These are phyloP conservation scores for Epichloe amarillans DNA, from an alignment of 2,329 filamentous ascomycete species.

Conservation along the genomic window DNA sequence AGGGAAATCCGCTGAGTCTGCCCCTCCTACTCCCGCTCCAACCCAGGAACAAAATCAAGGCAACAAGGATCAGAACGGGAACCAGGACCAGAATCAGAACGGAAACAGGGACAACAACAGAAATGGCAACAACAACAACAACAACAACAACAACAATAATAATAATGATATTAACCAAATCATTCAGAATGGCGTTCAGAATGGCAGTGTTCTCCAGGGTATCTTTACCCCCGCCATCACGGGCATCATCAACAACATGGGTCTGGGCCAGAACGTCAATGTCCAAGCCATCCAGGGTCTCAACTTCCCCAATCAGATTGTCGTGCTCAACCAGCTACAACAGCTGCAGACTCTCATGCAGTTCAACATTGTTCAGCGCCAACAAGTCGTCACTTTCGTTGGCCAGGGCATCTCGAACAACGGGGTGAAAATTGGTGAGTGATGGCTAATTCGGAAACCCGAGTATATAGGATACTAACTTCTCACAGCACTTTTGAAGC, in stretches of 20 bases:
- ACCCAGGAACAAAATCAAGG: background rate
- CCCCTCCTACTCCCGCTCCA: background rate
- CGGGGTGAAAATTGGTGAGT: slow-evolving; percentile 10
- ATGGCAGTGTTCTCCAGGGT: slow-evolving; percentile 4
- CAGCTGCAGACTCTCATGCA: slow-evolving; percentile 13
- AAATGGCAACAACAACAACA: background rate
- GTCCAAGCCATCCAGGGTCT: slow-evolving; percentile 15
- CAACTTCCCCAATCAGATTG: slow-evolving; percentile 14
- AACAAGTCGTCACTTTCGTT: slow-evolving; percentile 10
- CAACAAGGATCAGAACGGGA: too few species aligned
- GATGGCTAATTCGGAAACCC: background rate
- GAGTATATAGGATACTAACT: background rate
- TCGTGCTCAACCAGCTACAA: slow-evolving; percentile 15
- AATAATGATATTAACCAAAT: slow-evolving; percentile 3
- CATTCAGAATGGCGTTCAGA: slow-evolving; percentile 6
- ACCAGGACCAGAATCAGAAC: background rate
- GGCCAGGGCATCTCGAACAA: slow-evolving; percentile 11
- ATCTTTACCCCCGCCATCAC: slow-evolving; percentile 11
- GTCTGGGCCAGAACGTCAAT: slow-evolving; percentile 14
- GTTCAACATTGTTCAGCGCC: slow-evolving; percentile 11
- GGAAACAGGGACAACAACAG: slow-evolving; percentile 5
- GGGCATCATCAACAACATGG: slow-evolving; percentile 16
- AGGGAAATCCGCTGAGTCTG: background rate
- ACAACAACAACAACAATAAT: background rate
- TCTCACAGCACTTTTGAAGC: slow-evolving; percentile 2